A percentile compares a stretch with the other conserved stretches of the same genome.
Evolutionary conservation across 768 basidiomycete genomes (phyloP).

Genomic region (Mycena floridula): DNA sequence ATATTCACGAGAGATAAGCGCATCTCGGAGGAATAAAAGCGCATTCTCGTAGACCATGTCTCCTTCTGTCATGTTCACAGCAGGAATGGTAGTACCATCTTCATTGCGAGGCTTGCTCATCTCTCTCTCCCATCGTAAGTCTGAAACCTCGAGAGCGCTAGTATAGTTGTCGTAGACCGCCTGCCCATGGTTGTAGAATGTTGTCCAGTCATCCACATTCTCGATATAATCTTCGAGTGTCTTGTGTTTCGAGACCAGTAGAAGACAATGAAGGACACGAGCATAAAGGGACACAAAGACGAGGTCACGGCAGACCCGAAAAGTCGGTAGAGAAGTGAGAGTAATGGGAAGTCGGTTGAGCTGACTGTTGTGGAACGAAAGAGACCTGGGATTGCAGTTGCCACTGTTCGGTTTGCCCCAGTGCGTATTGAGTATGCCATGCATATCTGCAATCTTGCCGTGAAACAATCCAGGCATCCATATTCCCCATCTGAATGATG

Average conservation of each 20-base stretch:
- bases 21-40: slow-evolving; percentile 16
- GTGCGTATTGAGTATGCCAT: slow-evolving; percentile 13
- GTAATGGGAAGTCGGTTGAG: slow-evolving; percentile 20
- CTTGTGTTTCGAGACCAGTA: slow-evolving; percentile 11
- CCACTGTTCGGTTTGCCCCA: slow-evolving; percentile 8
- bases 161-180: slow-evolving; percentile 4
- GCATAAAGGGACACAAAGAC: slow-evolving; percentile 22
- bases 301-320: slow-evolving; percentile 21
- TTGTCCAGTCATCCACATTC: background rate
- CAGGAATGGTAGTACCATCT: background rate
- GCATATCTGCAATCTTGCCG: slow-evolving; percentile 13
- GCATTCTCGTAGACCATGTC: slow-evolving; percentile 11
- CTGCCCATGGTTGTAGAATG: slow-evolving; percentile 1
- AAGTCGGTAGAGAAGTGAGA: slow-evolving; percentile 18
- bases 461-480: slow-evolving; percentile 15
- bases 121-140: background rate
- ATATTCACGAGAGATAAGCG: slow-evolving; percentile 12
- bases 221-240: slow-evolving; percentile 7
- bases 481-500: slow-evolving; percentile 11
- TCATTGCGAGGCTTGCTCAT: background rate
- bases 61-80: background rate
- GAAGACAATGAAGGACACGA: too few species aligned
- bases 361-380: slow-evolving; percentile 13
- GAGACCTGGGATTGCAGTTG: slow-evolving; percentile 8
- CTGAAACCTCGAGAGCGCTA: background rate